Conservation (phyloP, 2,329 filamentous ascomycete species). For the Fusarium sp. region DNA sequence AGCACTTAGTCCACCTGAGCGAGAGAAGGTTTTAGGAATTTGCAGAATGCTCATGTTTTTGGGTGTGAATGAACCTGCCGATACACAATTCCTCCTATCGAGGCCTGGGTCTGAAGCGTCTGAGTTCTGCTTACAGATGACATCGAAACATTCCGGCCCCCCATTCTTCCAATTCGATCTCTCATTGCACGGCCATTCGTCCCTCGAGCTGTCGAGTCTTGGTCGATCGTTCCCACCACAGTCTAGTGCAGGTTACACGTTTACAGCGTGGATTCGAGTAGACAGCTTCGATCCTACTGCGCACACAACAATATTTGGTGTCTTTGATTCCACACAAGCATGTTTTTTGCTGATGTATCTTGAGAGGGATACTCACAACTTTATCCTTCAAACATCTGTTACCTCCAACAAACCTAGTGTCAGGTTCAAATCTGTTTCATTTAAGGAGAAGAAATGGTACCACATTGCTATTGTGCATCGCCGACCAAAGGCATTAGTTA, state of each 20-base stretch:
- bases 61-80: constrained; percentile 82
- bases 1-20: constrained; percentile 64
- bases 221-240: constrained; percentile 86
- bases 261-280: constrained; percentile 88
- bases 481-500: constrained; percentile 75
- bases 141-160: constrained; percentile 78
- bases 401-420: constrained; percentile 87
- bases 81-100: constrained; percentile 78
- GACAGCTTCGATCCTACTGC: constrained; percentile 84
- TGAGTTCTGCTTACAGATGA: constrained; percentile 77
- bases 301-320: constrained; percentile 95
- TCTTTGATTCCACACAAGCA: constrained; percentile 89
- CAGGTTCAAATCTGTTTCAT: constrained; percentile 85
- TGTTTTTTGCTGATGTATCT: constrained; percentile 95
- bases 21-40: constrained; percentile 68
- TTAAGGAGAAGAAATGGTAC: constrained; percentile 85
- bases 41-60: constrained; percentile 76
- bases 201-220: constrained; percentile 88
- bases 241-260: constrained; percentile 84
- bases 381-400: constrained; percentile 96
- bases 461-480: constrained; percentile 91
- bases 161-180: constrained; percentile 95
- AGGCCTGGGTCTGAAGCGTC: constrained; percentile 63
- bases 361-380: constrained; percentile 90
- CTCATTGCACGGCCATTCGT: constrained; percentile 85